A percentile compares a stretch with the other conserved stretches of the same genome.
Evolutionary conservation across 345 rosid species (phyloP).

Genomic region (Fremontodendron californicum): DNA sequence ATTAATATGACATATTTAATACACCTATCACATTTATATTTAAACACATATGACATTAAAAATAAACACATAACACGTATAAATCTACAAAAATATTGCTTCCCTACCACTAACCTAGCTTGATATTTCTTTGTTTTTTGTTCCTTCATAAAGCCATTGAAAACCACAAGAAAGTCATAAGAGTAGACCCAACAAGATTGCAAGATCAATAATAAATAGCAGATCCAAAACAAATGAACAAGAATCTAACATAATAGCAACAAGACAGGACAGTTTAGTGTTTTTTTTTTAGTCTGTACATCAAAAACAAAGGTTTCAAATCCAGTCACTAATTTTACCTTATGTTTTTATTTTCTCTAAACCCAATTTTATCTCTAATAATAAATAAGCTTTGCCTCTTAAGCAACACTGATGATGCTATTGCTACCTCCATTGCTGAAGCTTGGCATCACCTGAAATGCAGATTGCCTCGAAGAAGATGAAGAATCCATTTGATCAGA

Average conservation of each 20-base stretch:
- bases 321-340: slow-evolving; percentile 26
- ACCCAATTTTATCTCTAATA: slow-evolving; percentile 25
- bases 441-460: slow-evolving; percentile 47
- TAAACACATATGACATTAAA: too few species aligned
- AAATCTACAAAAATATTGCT: neutral
- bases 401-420: slow-evolving; percentile 65
- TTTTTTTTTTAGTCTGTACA: slow-evolving; percentile 51
- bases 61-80: neutral
- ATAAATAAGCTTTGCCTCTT: slow-evolving; percentile 15
- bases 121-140: neutral
- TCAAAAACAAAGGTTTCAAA: slow-evolving; percentile 25
- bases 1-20: too few species aligned
- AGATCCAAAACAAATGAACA: slow-evolving; percentile 19
- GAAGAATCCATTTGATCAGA: slow-evolving; percentile 41
- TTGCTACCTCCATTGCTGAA: slow-evolving; percentile 62
- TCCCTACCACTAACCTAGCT: neutral
- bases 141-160: neutral
- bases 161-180: slow-evolving; percentile 1
- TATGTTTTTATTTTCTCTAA: slow-evolving; percentile 11
- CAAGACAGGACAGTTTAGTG: slow-evolving; percentile 14
- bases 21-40: too few species aligned
- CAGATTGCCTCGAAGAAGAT: slow-evolving; percentile 35
- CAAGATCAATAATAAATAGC: neutral
- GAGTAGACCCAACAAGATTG: slow-evolving; percentile 1
- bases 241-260: slow-evolving; percentile 5